phyloP scores from a whole-genome alignment of 495 filamentous ascomycete genomes.

The Aspergillus biplanus region DNA sequence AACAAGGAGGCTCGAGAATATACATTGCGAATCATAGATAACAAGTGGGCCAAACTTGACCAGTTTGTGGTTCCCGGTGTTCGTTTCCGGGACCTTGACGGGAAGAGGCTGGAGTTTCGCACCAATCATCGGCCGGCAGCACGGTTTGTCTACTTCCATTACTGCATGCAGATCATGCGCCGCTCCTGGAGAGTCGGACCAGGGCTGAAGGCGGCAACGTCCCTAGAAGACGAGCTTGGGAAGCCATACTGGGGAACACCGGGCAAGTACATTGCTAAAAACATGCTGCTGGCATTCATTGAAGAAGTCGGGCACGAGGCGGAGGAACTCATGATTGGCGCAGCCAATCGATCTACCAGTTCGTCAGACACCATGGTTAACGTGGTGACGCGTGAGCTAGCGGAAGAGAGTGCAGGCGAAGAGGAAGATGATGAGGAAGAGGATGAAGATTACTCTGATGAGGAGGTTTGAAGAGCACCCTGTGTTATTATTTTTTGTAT shows the following conservation, averaged over 20 bases:
- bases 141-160: conserved; percentile 32
- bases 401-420: neutral
- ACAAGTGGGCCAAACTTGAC: conserved; percentile 5
- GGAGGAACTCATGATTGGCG: conserved; percentile 16
- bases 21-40: conserved; percentile 24
- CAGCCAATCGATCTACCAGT: neutral
- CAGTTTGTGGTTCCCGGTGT: neutral
- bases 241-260: conserved; percentile 28
- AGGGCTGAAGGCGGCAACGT: conserved; percentile 17
- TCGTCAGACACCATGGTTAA: neutral
- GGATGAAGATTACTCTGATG: too few relatives aligned
- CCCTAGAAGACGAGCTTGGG: conserved; percentile 23
- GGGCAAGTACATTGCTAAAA: conserved; percentile 22
- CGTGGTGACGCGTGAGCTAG: neutral
- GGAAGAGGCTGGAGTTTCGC: conserved; percentile 20
- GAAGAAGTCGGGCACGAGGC: conserved; percentile 25
- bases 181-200: conserved; percentile 20
- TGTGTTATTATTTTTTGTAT: too few relatives aligned
- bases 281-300: conserved; percentile 27
- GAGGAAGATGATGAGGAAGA: neutral
- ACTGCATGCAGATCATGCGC: conserved; percentile 25
- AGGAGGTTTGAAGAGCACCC: too few relatives aligned
- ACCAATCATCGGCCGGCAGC: conserved; percentile 23
- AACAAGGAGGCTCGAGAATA: conserved; percentile 16
- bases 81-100: conserved; percentile 25